Conservation (phyloP, 2,329 filamentous ascomycete genomes). For the Sporothrix pallida region DNA sequence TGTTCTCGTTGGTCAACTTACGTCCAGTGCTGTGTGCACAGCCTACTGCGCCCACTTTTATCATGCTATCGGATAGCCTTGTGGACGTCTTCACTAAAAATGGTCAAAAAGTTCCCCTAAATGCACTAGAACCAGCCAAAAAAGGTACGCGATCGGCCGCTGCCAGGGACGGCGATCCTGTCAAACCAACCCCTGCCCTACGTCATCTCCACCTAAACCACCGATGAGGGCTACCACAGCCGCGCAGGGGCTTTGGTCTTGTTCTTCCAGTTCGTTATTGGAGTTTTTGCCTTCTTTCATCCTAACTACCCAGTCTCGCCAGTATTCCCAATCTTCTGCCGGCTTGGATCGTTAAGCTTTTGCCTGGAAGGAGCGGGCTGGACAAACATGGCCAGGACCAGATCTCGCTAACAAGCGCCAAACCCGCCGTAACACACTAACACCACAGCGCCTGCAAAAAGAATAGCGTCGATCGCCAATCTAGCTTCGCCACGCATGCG, state of each 20-base stretch:
- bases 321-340: not conserved
- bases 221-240: not conserved
- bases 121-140: not conserved
- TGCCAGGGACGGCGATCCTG: not conserved
- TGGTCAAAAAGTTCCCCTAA: not conserved
- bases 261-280: not conserved
- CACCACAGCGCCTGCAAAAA: not conserved
- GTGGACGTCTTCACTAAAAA: not conserved
- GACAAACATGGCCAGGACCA: not conserved
- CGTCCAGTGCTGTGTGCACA: slow-evolving; percentile 2
- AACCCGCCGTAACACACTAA: not conserved
- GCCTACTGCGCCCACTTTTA: slow-evolving; percentile 5
- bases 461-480: slow-evolving; percentile 1
- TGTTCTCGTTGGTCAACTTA: not conserved
- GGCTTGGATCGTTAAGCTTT: not conserved
- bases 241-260: slow-evolving; percentile 7
- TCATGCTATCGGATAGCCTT: not conserved
- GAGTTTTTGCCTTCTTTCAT: not conserved
- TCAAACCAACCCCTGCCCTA: not conserved
- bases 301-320: too few species aligned
- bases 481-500: slow-evolving; percentile 22
- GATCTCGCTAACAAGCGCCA: not conserved
- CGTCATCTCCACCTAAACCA: not conserved
- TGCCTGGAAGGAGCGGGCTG: slow-evolving; percentile 11
- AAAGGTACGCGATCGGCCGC: slow-evolving; percentile 3